phyloP scores from a whole-genome alignment of 148 eudicot genomes.

The Fagopyrum tataricum region DNA sequence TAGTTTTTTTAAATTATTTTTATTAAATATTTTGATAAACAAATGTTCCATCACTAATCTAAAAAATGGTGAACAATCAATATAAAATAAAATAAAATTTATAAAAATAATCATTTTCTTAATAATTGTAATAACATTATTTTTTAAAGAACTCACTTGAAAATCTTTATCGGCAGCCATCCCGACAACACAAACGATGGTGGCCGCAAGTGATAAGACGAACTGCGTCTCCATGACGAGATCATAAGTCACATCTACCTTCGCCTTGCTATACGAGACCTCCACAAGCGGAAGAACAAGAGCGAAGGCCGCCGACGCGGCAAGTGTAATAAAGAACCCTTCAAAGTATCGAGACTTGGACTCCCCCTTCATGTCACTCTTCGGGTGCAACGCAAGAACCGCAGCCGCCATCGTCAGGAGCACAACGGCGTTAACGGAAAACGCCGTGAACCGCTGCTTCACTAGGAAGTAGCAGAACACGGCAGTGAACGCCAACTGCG shows the following conservation, averaged over 20 bases:
- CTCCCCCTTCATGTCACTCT: slow-evolving; percentile 39
- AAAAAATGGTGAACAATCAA: too few species aligned
- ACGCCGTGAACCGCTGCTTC: slow-evolving; percentile 47
- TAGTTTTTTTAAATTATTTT: too few species aligned
- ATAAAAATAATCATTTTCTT: too few species aligned
- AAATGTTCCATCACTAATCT: too few species aligned
- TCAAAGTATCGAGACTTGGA: slow-evolving; percentile 19
- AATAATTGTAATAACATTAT: neutral
- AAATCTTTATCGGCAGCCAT: slow-evolving; percentile 47
- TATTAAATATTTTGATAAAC: too few species aligned
- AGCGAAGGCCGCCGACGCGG: slow-evolving; percentile 42
- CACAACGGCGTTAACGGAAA: slow-evolving; percentile 45
- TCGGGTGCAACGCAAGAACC: slow-evolving; percentile 44
- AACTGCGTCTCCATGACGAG: slow-evolving; percentile 66
- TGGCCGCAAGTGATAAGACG: slow-evolving; percentile 45
- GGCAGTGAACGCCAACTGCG: slow-evolving; percentile 61
- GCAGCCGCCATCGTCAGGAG: slow-evolving; percentile 49
- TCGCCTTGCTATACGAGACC: slow-evolving; percentile 40
- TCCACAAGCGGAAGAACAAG: slow-evolving; percentile 52
- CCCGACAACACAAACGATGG: slow-evolving; percentile 42
- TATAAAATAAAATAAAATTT: too few species aligned
- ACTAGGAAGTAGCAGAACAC: slow-evolving; percentile 43
- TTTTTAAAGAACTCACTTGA: slow-evolving; percentile 27
- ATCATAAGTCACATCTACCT: slow-evolving; percentile 28
- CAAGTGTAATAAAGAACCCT: slow-evolving; percentile 51